Base-by-base conservation (phyloP, 768 basidiomycete genomes). In the Paxillus rubicundulus region DNA sequence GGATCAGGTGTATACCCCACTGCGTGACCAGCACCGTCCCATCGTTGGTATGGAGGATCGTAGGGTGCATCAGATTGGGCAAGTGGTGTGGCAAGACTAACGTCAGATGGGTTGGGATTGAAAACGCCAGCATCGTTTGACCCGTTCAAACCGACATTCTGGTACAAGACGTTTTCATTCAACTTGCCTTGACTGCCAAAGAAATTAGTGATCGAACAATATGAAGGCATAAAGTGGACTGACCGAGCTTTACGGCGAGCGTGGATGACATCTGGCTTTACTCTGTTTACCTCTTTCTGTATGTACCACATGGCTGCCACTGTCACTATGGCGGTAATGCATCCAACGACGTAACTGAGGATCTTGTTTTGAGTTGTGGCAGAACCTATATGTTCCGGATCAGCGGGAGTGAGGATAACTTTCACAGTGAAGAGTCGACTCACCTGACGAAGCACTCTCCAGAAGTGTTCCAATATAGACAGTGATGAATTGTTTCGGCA, bases 401-500 rank as follows among this genome's bases (percentile, higher is more conserved):
- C 12, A 57, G 37, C 40, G 47, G 33, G 52, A 40, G 5, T 27
- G 28, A 40, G 18, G 14, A 17, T 17, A 9, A 16, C 7, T 10
- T 4, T 12, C 14, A 30, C 45, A 20, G 21, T 17, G 5, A 20
- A 39, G 20, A 47, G 13, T 20, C 17, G 6, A 57, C 55, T 30
- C 44, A 64, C 67, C 70, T 6, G 59, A 68, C 4, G 77, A 73
- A 20, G 80, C 20, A 20, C 21, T 72, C 56, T 87, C 81, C n/a
- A 91, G 67, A 27, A 89, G 75, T 28, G 90, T 91, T 33, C 93
- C 93, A 14, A 95, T 79, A 63, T 97, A 97, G 12, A 97, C 94
- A 8, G 88, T 90, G 58, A 92, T 80, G 60, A 97, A 86, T 67
- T 97, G 93, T 64, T 95, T 95, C 7, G 93, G 93, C 64, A 92